Evolutionary conservation across 75 land plant species (phyloP), one percentile per base, ranked within the genome.

Genomic region (Adiantum capillusveneris): DNA sequence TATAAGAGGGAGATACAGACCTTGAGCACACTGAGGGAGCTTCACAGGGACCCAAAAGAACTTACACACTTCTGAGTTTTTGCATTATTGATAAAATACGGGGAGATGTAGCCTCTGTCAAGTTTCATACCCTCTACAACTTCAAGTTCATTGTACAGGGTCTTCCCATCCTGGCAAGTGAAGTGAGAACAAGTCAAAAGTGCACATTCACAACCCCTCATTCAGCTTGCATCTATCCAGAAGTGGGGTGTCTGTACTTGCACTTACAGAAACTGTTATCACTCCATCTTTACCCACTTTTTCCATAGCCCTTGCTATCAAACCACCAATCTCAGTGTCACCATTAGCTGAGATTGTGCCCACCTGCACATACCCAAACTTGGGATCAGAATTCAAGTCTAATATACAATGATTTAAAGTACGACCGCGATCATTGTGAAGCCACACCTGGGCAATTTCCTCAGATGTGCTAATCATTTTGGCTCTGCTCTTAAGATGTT

Each of bases 221-320:
- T 25, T 25, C 26, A 18, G 11, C 49, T 19, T 5, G 9, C 0
- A 7, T 37, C 13, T 18, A 5, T 41, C 11, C n/a, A 22, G 19
- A 26, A 6, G 43, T 21, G 7, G 28, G 12, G 28, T 1, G n/a
- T n/a, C n/a, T n/a, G n/a, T n/a, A n/a, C 34, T 29, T 53, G 29
- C 11, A 69, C 78, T 76, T 62, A 79, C 89, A 25, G 73, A 18
- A 25, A 86, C 75, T 37, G 90, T 86, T 58, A 86, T 86, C 17
- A 83, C 84, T 37, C 90, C 90, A 24, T 83, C 90, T 58, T 86
- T 86, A 48, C 90, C 90, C 64, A 86, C 90, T 72, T 83, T 86
- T 67, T 86, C 87, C 90, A 86, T 86, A 7, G 90, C 90, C 57
- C 67, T 86, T 9, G 90, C 90, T 37, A 86, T 86, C 51, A 86